These are phyloP conservation scores for Priceomyces haplophilus DNA, from an alignment of 805 yeast genomes.

Conservation along the genomic window DNA sequence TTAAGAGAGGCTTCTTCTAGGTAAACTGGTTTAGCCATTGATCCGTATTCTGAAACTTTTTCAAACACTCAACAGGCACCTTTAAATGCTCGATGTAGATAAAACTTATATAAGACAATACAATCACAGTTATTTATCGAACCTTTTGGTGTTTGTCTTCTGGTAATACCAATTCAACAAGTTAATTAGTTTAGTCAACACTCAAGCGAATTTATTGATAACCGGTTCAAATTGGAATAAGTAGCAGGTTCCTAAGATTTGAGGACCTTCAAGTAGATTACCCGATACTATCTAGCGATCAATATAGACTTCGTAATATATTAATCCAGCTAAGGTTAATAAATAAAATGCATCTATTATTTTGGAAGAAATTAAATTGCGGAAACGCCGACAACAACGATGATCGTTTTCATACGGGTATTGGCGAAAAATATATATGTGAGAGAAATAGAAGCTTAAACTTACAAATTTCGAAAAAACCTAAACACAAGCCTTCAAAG, in stretches of 20 bases:
- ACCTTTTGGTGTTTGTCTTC: not conserved
- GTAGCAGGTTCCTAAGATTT: not conserved
- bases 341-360: not conserved
- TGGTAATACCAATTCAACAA: too few species aligned
- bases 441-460: not conserved
- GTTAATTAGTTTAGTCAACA: too few species aligned
- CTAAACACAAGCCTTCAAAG: not conserved
- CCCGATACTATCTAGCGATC: not conserved
- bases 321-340: not conserved
- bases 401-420: slow-evolving; percentile 5
- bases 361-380: slow-evolving; percentile 8
- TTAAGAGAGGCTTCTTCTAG: slow-evolving; percentile 58
- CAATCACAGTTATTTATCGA: too few species aligned
- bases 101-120: too few species aligned
- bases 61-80: too few species aligned
- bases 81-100: too few species aligned
- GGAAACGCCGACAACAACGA: slow-evolving; percentile 15
- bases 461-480: not conserved
- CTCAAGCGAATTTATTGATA: not conserved
- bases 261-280: not conserved
- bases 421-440: not conserved
- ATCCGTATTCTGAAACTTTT: not conserved
- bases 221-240: not conserved
- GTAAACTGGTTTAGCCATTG: slow-evolving; percentile 30
- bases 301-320: not conserved